Conservation (phyloP, 768 basidiomycete species). For the Cyathus striatus region DNA sequence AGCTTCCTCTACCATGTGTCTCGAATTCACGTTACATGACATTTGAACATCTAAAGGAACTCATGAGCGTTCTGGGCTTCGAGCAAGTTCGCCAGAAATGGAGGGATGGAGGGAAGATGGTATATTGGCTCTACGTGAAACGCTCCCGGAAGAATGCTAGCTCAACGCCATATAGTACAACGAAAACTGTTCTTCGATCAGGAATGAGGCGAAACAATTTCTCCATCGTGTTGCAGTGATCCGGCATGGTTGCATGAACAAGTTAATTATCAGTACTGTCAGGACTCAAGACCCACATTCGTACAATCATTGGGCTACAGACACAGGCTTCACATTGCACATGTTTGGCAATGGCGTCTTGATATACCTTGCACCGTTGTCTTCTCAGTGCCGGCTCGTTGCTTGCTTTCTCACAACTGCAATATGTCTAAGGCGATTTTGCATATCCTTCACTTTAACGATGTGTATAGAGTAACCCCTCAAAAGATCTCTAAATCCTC, state of each 20-base stretch:
- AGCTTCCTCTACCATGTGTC: conserved; percentile 86
- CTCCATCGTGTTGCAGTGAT: conserved; percentile 34
- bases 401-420: not conserved
- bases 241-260: conserved; percentile 4
- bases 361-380: no score
- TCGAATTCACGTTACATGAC: conserved; percentile 82
- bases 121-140: conserved; percentile 81
- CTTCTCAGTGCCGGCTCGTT: not conserved
- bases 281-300: not conserved
- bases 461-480: conserved; percentile 76
- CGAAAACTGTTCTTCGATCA: conserved; percentile 50
- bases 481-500: conserved; percentile 58
- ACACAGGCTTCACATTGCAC: no score
- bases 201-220: conserved; percentile 85
- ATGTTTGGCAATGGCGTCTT: no score
- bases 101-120: conserved; percentile 76
- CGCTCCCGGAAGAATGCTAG: conserved; percentile 3
- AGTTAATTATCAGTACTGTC: not conserved
- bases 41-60: conserved; percentile 43
- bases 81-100: conserved; percentile 50
- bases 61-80: conserved; percentile 69
- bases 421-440: no score
- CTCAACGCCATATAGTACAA: conserved; percentile 12
- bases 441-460: conserved; percentile 68
- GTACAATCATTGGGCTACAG: no score